Evolutionary conservation across 331 rosid genomes (phyloP).

Genomic region (Saraca asoca): DNA sequence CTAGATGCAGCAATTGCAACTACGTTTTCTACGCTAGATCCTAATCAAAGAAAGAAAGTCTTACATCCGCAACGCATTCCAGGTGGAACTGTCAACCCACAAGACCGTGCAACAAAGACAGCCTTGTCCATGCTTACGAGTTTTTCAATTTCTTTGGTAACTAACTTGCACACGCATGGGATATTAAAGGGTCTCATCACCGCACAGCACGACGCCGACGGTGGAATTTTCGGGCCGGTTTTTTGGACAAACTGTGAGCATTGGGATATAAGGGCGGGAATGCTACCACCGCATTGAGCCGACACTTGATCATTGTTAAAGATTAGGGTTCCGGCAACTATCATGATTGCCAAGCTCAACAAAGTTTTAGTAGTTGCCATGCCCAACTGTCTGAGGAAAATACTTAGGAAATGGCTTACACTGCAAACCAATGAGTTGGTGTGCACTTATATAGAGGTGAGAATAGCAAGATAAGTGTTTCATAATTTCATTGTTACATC

Average conservation of each 20-base stretch:
- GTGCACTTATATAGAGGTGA: conserved; percentile 9
- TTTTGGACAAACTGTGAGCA: conserved; percentile 39
- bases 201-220: conserved; percentile 46
- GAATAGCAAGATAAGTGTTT: too few species aligned
- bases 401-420: background rate
- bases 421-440: conserved; percentile 9
- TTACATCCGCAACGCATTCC: conserved; percentile 56
- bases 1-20: too few species aligned
- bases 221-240: conserved; percentile 29
- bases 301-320: conserved; percentile 31
- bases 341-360: conserved; percentile 24
- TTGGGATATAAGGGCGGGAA: background rate
- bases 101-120: conserved; percentile 36
- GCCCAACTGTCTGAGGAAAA: background rate
- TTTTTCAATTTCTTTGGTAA: conserved; percentile 24
- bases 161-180: conserved; percentile 39
- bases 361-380: conserved; percentile 26
- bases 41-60: background rate
- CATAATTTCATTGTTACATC: too few species aligned
- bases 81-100: conserved; percentile 39
- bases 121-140: conserved; percentile 33
- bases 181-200: conserved; percentile 27
- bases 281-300: conserved; percentile 38
- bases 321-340: conserved; percentile 28
- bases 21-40: too few species aligned